phyloP scores from a whole-genome alignment of 2,329 filamentous ascomycete species.

The Alternaria solani region DNA sequence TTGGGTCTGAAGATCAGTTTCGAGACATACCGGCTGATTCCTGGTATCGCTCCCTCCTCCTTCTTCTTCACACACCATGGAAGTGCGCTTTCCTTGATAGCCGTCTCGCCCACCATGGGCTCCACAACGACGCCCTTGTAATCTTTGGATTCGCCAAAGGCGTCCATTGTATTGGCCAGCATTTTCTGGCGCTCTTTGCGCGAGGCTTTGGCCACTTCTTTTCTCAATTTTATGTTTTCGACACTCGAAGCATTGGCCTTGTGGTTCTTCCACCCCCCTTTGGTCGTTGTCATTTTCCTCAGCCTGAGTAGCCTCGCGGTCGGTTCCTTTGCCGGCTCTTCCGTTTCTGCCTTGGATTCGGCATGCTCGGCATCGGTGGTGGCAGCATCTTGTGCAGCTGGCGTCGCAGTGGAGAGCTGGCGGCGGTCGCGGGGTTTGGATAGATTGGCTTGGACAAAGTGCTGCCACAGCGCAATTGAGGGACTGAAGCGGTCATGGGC shows the following conservation, averaged over 20 bases:
- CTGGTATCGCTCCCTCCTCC: constrained; percentile 8
- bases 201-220: background rate
- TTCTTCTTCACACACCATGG: constrained; percentile 28
- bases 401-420: constrained; percentile 26
- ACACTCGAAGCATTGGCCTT: constrained; percentile 7
- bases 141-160: constrained; percentile 20
- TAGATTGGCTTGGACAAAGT: constrained; percentile 37
- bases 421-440: constrained; percentile 23
- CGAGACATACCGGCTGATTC: constrained; percentile 17
- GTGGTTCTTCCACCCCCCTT: constrained; percentile 1
- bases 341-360: background rate
- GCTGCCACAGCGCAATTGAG: constrained; percentile 44
- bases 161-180: constrained; percentile 13
- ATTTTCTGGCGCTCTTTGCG: constrained; percentile 8
- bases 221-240: constrained; percentile 6
- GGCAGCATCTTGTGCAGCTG: constrained; percentile 5
- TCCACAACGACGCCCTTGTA: constrained; percentile 30
- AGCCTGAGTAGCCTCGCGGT: background rate
- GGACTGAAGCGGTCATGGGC: constrained; percentile 45
- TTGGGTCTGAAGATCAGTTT: background rate
- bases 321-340: background rate
- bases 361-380: background rate
- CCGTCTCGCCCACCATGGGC: constrained; percentile 11
- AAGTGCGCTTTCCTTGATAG: constrained; percentile 17
- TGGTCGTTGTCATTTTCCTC: constrained; percentile 5